Evolutionary conservation across 192 early-diverging fungal genomes (phyloP).

Genomic region (Spinellus fusiger): DNA sequence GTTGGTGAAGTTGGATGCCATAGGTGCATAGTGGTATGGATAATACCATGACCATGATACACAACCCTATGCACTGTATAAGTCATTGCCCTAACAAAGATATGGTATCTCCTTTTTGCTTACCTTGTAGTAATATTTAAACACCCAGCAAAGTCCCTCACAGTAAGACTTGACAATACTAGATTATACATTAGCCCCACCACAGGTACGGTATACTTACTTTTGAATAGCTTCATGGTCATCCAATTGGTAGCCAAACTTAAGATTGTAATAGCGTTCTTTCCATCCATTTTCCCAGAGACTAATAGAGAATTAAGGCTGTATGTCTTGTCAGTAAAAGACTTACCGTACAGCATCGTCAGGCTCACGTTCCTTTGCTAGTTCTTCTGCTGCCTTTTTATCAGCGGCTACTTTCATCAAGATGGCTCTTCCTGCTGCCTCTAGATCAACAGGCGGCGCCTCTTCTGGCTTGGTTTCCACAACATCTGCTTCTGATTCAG

Average conservation of each 20-base stretch:
- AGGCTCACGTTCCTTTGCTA: constrained; percentile 53
- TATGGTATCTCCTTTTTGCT: background rate
- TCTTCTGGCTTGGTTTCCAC: no score
- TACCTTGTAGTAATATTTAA: constrained; percentile 88
- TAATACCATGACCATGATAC: constrained; percentile 98
- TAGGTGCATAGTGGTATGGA: constrained; percentile 94
- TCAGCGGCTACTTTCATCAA: constrained; percentile 34
- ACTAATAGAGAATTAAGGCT: constrained; percentile 37
- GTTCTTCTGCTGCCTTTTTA: constrained; percentile 54
- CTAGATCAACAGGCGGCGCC: no score
- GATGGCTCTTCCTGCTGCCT: constrained; percentile 34
- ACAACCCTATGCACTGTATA: constrained; percentile 49
- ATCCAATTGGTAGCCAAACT: constrained; percentile 58
- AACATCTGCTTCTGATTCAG: constrained; percentile 33
- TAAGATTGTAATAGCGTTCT: constrained; percentile 62
- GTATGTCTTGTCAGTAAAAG: background rate
- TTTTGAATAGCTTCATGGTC: constrained; percentile 48
- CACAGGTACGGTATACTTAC: constrained; percentile 26
- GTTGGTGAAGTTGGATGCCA: constrained; percentile 77
- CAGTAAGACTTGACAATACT: constrained; percentile 76
- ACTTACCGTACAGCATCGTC: constrained; percentile 42
- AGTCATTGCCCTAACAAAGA: background rate
- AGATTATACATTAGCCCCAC: background rate
- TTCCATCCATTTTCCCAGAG: constrained; percentile 78
- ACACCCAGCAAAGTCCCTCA: constrained; percentile 95